A percentile compares a stretch with the other conserved stretches of the same genome.
Evolutionary conservation across 257 asterid genomes (phyloP).

Genomic region (Solanum etuberosum): DNA sequence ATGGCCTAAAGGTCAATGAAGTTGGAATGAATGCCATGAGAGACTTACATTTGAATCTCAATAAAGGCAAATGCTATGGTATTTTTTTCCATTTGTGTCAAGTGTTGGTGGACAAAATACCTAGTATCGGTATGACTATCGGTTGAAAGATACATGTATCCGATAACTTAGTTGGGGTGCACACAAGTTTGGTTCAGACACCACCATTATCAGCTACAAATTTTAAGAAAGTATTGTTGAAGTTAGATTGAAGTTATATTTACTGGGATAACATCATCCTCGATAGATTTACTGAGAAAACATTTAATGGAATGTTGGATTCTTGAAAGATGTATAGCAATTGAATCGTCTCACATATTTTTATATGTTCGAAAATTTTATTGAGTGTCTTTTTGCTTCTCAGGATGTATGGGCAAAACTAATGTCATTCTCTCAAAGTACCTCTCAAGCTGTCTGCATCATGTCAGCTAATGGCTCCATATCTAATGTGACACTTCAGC

Average conservation of each 20-base stretch:
- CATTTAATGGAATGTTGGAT: neutral
- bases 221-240: neutral
- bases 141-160: neutral
- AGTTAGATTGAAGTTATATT: neutral
- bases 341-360: neutral
- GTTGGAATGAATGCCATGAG: neutral
- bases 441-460: constrained; percentile 5
- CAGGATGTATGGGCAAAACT: constrained; percentile 11
- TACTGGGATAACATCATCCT: neutral
- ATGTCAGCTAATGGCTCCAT: constrained; percentile 13
- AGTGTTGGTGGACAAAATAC: neutral
- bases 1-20: neutral
- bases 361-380: neutral
- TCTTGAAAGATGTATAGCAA: neutral
- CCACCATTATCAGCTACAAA: neutral
- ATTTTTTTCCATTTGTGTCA: neutral
- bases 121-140: neutral
- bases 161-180: neutral
- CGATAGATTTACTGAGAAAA: neutral
- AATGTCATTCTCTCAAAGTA: constrained; percentile 7
- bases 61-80: neutral
- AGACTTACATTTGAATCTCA: neutral
- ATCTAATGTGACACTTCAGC: constrained; percentile 6
- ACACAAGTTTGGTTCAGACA: neutral
- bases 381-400: neutral